Conservation (phyloP, 1,284 basidiomycete genomes). For the Meripilus lineatus region DNA sequence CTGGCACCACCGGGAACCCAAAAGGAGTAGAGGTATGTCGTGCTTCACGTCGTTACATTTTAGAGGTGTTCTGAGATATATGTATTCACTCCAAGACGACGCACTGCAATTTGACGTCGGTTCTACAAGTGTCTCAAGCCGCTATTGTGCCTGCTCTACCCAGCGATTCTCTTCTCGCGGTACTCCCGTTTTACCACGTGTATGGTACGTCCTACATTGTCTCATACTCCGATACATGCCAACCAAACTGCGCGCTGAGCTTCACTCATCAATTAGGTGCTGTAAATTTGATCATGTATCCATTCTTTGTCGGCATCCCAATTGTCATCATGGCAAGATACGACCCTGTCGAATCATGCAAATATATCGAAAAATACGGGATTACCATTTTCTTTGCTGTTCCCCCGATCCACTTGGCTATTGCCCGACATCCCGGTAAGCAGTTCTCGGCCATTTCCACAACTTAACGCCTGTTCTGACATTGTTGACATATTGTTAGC, state of each 20-base stretch:
- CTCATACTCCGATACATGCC: too few species aligned
- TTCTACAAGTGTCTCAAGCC: neutral
- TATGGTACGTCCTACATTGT: conserved; percentile 9
- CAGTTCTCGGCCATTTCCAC: conserved; percentile 7
- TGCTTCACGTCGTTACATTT: neutral
- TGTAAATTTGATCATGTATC: conserved; percentile 46
- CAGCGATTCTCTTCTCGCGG: neutral
- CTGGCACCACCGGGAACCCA: conserved; percentile 40
- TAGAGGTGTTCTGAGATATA: neutral
- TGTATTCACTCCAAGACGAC: conserved; percentile 2
- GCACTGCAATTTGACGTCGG: conserved; percentile 3
- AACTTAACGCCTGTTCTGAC: neutral
- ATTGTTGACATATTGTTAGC: conserved; percentile 26
- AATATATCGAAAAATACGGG: conserved; percentile 58
- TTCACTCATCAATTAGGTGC: conserved; percentile 31
- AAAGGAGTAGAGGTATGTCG: conserved; percentile 32
- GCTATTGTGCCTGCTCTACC: neutral
- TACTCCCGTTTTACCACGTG: conserved; percentile 7
- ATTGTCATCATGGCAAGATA: conserved; percentile 70
- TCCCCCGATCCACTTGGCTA: conserved; percentile 75
- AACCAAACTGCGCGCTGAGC: too few species aligned
- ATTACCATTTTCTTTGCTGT: conserved; percentile 65
- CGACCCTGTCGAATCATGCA: conserved; percentile 67
- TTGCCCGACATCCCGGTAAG: conserved; percentile 58
- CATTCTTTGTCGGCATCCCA: conserved; percentile 52